Base-by-base conservation (phyloP, 2,329 filamentous ascomycete genomes). In the Didymella pinodella region DNA sequence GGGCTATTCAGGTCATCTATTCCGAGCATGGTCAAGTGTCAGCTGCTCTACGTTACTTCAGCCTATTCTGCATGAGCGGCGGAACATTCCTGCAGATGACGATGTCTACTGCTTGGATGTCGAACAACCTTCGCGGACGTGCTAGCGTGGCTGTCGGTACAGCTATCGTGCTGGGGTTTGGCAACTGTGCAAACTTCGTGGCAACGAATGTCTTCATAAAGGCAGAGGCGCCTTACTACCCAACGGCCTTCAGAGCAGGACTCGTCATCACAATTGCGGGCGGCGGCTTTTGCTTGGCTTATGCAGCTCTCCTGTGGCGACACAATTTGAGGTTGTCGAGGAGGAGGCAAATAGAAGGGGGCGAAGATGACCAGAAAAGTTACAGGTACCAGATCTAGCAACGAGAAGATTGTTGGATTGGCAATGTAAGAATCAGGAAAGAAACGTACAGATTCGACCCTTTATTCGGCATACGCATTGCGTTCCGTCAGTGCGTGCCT, bases 101-200 rank as follows among this genome's bases (percentile, higher is more conserved):
- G 69, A 70, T 87, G 59, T 81, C 80, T 5, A 70, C 66, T 11
- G 47, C 65, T 2, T 87, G 85, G 85, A 83, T 82, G 1, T 77
- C 86, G 43, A 86, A 86, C 69, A 87, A 80, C 76, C 64, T 70
- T 68, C 63, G 71, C 8, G 71, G 71, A 6, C 56, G 71, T 16
- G 75, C 66, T 14, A 67, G 63, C 44, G 59, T 65, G 31, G 61
- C 60, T 12, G 69, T 63, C 1, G 67, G 65, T 38, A 69, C 68
- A 7, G 61, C 62, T 0, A 61, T 63, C 14, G 66, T 74, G 6
- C 62, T 72, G 1, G 67, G 67, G 6, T 56, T 87, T 0, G 85
- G 85, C 2, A 86, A 83, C 3, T 76, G 83, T 7, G 85, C 84
- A 4, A 85, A 84, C 12, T 85, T 87, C 41, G 76, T 86, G 0